phyloP scores from a whole-genome alignment of 75 land plant species.

The Gnetum montanum region DNA sequence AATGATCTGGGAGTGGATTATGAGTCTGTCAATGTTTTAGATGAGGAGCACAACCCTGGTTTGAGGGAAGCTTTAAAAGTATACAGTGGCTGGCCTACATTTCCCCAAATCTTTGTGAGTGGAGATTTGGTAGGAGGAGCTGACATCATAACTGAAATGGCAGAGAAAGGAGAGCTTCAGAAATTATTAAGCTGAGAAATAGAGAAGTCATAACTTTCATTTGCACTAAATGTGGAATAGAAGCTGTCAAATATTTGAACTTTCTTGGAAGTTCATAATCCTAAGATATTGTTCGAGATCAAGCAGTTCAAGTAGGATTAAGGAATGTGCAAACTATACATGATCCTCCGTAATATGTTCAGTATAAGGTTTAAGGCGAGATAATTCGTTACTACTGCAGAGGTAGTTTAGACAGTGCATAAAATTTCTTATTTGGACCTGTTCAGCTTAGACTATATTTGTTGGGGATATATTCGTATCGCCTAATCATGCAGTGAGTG shows the following conservation, averaged over 20 bases:
- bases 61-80: conserved; percentile 72
- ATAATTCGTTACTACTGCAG: no score
- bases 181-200: conserved; percentile 33
- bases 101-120: conserved; percentile 83
- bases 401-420: no score
- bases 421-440: no score
- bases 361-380: no score
- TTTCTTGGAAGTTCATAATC: no score
- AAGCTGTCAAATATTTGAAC: background rate
- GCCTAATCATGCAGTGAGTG: no score
- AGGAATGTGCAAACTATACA: no score
- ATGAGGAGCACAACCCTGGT: conserved; percentile 83
- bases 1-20: conserved; percentile 72
- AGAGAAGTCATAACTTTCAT: background rate
- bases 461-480: no score
- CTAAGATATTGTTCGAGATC: no score
- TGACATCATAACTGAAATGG: conserved; percentile 79
- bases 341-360: no score
- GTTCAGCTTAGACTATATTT: no score
- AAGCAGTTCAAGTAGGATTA: no score
- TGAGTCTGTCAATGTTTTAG: conserved; percentile 80
- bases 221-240: background rate
- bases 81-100: conserved; percentile 95
- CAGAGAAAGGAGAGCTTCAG: conserved; percentile 75
- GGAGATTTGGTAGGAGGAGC: conserved; percentile 97